A percentile compares a stretch with the other conserved stretches of the same genome.
Conservation (phyloP, 169 alveolate species). For the Plasmodium gallinaceum region DNA sequence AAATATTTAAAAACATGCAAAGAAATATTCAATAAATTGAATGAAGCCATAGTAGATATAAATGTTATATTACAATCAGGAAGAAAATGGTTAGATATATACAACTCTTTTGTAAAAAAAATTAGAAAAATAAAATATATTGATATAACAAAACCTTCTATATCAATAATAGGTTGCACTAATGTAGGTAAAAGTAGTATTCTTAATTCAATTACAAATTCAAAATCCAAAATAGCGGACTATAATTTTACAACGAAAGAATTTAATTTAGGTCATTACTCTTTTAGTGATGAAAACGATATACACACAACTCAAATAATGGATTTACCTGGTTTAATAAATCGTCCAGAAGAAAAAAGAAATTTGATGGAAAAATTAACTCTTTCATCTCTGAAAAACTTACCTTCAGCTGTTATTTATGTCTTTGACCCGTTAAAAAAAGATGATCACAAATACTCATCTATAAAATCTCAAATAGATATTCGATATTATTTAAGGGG, state of each 20-base stretch:
- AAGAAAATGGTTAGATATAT: conserved; percentile 61
- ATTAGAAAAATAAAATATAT: conserved; percentile 71
- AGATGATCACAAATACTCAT: conserved; percentile 65
- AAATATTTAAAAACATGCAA: conserved; percentile 70
- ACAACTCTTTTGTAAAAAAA: conserved; percentile 52
- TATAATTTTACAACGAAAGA: conserved; percentile 71
- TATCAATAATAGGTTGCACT: conserved; percentile 70
- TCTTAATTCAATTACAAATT: conserved; percentile 63
- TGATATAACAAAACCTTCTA: conserved; percentile 61
- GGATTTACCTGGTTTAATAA: conserved; percentile 72
- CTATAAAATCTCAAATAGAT: conserved; percentile 59
- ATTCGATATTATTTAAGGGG: conserved; percentile 73
- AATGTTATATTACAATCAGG: conserved; percentile 68
- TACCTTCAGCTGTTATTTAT: conserved; percentile 66
- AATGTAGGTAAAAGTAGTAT: conserved; percentile 73
- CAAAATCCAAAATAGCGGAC: conserved; percentile 53
- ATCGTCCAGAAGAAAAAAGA: conserved; percentile 75
- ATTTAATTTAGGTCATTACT: conserved; percentile 73
- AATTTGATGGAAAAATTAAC: conserved; percentile 65
- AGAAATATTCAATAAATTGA: conserved; percentile 46
- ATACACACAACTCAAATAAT: conserved; percentile 62
- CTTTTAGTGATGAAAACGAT: conserved; percentile 54
- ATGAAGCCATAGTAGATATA: conserved; percentile 68
- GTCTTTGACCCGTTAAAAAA: conserved; percentile 72
- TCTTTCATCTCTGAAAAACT: conserved; percentile 56